These are phyloP conservation scores for Dryas drummondii DNA, from an alignment of 306 rosid species.

Conservation along the genomic window DNA sequence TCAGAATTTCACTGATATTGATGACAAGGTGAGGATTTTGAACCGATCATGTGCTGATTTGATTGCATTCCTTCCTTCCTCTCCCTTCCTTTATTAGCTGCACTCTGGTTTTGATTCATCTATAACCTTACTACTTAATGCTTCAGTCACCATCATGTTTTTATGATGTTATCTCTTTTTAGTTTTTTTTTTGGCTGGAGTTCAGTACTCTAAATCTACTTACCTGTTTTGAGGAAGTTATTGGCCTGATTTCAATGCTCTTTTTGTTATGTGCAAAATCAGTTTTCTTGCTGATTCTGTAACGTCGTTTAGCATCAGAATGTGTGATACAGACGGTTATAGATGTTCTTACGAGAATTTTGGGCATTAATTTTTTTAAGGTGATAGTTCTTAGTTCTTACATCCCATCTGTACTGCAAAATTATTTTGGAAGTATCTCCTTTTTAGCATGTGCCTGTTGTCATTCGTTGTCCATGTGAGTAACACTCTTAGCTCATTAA, in stretches of 20 bases:
- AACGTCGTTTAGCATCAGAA: neutral
- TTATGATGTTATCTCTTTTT: neutral
- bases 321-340: neutral
- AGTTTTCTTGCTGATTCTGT: neutral
- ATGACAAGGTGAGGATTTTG: conserved; percentile 75
- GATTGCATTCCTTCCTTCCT: neutral
- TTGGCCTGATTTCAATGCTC: neutral
- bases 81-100: neutral
- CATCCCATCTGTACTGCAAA: neutral
- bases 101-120: neutral
- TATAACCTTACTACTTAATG: neutral
- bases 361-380: neutral
- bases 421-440: neutral
- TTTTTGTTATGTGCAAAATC: neutral
- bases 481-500: neutral
- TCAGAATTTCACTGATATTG: conserved; percentile 95
- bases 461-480: neutral
- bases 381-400: neutral
- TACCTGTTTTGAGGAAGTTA: neutral
- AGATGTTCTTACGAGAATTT: neutral
- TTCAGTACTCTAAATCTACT: neutral
- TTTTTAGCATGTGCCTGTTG: neutral
- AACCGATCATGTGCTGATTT: neutral
- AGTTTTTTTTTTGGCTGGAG: neutral
- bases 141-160: neutral